Evolutionary conservation across 805 yeast genomes (phyloP).

Genomic region (Starmerella vaccinii): DNA sequence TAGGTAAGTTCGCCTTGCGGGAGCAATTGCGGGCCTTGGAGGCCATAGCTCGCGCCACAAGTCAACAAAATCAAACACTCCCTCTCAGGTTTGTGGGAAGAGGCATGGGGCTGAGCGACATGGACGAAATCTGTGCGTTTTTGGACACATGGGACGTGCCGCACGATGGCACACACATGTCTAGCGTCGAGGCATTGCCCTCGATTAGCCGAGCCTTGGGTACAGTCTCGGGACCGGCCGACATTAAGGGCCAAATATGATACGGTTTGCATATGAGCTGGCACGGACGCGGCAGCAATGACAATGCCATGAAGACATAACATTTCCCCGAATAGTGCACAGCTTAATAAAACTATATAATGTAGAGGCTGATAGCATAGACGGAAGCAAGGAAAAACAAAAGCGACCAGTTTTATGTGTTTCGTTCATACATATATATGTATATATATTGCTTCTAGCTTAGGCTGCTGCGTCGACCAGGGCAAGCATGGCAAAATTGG

Average conservation of each 20-base stretch:
- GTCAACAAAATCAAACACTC: slow-evolving; percentile 11
- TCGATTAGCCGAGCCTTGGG: neutral
- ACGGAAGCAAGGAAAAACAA: no score
- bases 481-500: slow-evolving; percentile 67
- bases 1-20: slow-evolving; percentile 4
- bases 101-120: neutral
- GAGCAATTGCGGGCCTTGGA: slow-evolving; percentile 7
- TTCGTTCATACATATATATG: no score
- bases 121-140: neutral
- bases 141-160: slow-evolving; percentile 8
- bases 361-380: no score
- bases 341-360: no score
- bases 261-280: no score
- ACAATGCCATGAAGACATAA: no score
- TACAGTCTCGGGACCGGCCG: slow-evolving; percentile 46
- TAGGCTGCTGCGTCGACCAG: slow-evolving; percentile 14
- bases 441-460: neutral
- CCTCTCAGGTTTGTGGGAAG: slow-evolving; percentile 1
- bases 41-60: slow-evolving; percentile 7
- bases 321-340: no score
- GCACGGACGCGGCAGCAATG: neutral
- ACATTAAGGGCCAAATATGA: slow-evolving; percentile 72
- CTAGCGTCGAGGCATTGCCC: slow-evolving; percentile 8
- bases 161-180: neutral
- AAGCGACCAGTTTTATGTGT: no score